Percentiles rank a stretch among this genome's conserved stretches.
Conservation (phyloP, 2,329 filamentous ascomycete species). For the Fonsecaea erecta region DNA sequence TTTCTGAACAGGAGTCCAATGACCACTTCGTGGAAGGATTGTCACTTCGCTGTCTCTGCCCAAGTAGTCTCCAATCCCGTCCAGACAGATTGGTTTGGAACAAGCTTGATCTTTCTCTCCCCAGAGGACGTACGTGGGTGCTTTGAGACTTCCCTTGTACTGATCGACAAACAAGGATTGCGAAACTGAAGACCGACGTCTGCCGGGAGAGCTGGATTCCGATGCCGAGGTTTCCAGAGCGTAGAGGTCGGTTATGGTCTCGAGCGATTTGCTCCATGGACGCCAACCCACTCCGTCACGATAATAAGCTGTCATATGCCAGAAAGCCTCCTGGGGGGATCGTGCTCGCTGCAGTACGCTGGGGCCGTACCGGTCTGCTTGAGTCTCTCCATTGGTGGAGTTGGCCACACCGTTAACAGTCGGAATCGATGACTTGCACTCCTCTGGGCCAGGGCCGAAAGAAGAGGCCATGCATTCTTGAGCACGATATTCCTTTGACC, state of each 20-base stretch:
- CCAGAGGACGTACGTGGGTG: constrained; percentile 59
- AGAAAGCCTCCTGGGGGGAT: constrained; percentile 50
- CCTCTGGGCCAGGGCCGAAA: constrained; percentile 55
- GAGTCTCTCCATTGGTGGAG: constrained; percentile 32
- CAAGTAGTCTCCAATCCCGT: constrained; percentile 59
- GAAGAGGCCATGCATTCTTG: constrained; percentile 57
- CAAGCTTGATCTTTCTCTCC: constrained; percentile 59
- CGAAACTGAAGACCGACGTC: constrained; percentile 34
- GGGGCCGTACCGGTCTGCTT: constrained; percentile 46
- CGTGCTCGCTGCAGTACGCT: constrained; percentile 48
- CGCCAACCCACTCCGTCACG: constrained; percentile 53
- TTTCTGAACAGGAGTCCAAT: constrained; percentile 59
- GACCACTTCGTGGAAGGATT: constrained; percentile 55
- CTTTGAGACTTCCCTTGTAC: constrained; percentile 54
- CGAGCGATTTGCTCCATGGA: constrained; percentile 58
- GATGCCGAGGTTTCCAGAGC: constrained; percentile 45
- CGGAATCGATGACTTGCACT: constrained; percentile 45
- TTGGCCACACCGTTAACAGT: background rate
- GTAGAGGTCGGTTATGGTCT: constrained; percentile 55
- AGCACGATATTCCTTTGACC: constrained; percentile 43
- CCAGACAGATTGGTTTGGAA: constrained; percentile 54
- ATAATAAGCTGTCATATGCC: constrained; percentile 60
- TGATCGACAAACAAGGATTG: constrained; percentile 49
- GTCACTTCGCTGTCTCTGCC: constrained; percentile 56
- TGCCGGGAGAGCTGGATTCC: constrained; percentile 29